phyloP scores from a whole-genome alignment of 2,329 filamentous ascomycete genomes.

The Ceratocystis variospora region DNA sequence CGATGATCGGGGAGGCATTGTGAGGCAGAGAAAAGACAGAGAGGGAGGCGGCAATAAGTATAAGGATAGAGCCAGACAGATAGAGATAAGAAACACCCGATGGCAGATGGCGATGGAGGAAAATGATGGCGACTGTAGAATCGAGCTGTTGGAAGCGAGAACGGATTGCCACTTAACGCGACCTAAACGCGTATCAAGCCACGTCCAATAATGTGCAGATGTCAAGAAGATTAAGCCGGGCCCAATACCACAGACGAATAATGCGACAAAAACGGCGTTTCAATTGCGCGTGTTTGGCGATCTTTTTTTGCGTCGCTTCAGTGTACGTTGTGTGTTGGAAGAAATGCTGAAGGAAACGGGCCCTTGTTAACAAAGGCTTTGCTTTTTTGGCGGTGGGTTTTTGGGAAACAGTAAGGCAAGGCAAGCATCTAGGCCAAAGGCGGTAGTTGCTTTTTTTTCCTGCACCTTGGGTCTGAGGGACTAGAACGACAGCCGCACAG shows the following conservation, averaged over 20 bases:
- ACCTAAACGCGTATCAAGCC: conserved; percentile 8
- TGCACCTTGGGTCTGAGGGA: background rate
- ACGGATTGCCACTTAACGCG: conserved; percentile 14
- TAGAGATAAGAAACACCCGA: background rate
- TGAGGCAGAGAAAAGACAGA: conserved; percentile 21
- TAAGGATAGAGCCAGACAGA: no score
- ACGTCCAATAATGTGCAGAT: background rate
- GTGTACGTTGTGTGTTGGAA: background rate
- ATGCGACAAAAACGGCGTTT: background rate
- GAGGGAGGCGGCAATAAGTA: background rate
- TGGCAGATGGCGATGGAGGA: background rate
- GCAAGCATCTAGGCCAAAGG: background rate
- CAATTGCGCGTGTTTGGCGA: background rate
- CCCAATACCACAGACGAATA: background rate
- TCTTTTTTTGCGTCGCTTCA: background rate
- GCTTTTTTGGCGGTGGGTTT: background rate
- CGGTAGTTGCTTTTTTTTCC: background rate
- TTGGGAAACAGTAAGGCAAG: background rate
- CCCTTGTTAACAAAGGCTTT: conserved; percentile 6
- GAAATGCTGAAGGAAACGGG: background rate
- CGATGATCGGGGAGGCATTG: conserved; percentile 42
- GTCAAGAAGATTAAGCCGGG: background rate
- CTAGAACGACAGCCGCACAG: background rate
- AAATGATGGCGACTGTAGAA: background rate
- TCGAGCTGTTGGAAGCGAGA: background rate